These are phyloP conservation scores for Suhomyces prunicola DNA, from an alignment of 805 yeast species.

Conservation along the genomic window DNA sequence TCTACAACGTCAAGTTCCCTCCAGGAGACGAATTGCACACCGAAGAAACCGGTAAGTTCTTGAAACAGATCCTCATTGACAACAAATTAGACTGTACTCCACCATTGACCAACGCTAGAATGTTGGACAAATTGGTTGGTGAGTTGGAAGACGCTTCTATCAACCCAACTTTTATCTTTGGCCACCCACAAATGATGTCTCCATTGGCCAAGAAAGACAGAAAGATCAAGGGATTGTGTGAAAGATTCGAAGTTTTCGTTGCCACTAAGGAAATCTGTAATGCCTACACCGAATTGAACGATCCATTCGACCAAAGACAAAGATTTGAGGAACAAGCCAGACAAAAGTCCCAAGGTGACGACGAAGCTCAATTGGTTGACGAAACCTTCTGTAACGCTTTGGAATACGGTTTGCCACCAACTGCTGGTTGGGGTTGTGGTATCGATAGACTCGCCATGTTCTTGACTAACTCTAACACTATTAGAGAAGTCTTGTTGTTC, in stretches of 20 bases:
- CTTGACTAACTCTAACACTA: slow-evolving; percentile 92
- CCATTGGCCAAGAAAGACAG: slow-evolving; percentile 97
- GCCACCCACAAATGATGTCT: slow-evolving; percentile 99
- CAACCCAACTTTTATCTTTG: slow-evolving; percentile 96
- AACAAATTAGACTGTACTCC: slow-evolving; percentile 85
- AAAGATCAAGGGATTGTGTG: slow-evolving; percentile 90
- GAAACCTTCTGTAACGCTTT: slow-evolving; percentile 97
- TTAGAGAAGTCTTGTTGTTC: slow-evolving; percentile 96
- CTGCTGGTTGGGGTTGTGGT: slow-evolving; percentile 99
- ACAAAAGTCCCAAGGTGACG: slow-evolving; percentile 98
- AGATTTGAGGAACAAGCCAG: slow-evolving; percentile 98
- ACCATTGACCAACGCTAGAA: slow-evolving; percentile 95
- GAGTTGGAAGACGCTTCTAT: slow-evolving; percentile 91
- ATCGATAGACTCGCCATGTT: slow-evolving; percentile 98
- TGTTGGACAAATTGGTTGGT: slow-evolving; percentile 97
- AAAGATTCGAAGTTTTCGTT: slow-evolving; percentile 96
- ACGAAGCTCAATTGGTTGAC: slow-evolving; percentile 95
- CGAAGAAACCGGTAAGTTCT: slow-evolving; percentile 86
- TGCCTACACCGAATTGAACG: slow-evolving; percentile 98
- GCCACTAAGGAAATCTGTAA: slow-evolving; percentile 98
- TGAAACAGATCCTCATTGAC: slow-evolving; percentile 73
- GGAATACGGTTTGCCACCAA: slow-evolving; percentile 98
- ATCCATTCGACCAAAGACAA: slow-evolving; percentile 96
- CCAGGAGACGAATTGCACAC: slow-evolving; percentile 94
- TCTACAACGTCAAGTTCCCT: slow-evolving; percentile 85